Conservation (phyloP, 306 rosid species). For the Malus orientalis region DNA sequence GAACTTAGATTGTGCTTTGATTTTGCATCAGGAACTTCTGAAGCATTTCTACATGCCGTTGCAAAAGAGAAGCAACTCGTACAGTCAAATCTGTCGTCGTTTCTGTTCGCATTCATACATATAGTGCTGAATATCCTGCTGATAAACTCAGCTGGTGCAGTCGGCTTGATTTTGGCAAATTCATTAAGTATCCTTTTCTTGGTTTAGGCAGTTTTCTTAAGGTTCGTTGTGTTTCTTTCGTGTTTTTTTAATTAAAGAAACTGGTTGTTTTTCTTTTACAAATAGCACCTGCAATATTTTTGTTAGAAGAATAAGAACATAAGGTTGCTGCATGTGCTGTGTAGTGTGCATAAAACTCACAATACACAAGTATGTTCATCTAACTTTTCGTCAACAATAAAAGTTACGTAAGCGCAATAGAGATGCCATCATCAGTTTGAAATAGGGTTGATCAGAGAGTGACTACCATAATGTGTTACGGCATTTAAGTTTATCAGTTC, state of each 20-base stretch:
- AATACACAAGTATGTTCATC: background rate
- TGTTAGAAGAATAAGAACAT: background rate
- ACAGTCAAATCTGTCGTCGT: constrained; percentile 69
- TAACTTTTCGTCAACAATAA: background rate
- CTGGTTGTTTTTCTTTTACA: background rate
- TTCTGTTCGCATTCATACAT: constrained; percentile 68
- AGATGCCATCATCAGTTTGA: background rate
- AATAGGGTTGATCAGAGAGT: background rate
- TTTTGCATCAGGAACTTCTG: constrained; percentile 75
- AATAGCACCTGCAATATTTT: background rate
- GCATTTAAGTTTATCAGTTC: background rate
- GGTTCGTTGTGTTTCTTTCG: background rate
- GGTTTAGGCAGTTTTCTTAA: background rate
- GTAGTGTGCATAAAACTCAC: background rate
- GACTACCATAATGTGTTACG: background rate
- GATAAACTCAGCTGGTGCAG: constrained; percentile 64
- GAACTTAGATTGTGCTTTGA: constrained; percentile 6
- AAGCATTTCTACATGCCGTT: constrained; percentile 91
- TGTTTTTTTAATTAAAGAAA: background rate
- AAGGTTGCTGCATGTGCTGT: background rate
- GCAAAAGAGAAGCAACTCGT: constrained; percentile 75
- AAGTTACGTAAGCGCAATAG: background rate
- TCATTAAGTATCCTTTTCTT: constrained; percentile 77
- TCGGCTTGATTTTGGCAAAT: constrained; percentile 88
- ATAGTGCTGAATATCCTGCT: constrained; percentile 62